phyloP scores from a whole-genome alignment of 306 rosid genomes.

The Hippophae tibetana region DNA sequence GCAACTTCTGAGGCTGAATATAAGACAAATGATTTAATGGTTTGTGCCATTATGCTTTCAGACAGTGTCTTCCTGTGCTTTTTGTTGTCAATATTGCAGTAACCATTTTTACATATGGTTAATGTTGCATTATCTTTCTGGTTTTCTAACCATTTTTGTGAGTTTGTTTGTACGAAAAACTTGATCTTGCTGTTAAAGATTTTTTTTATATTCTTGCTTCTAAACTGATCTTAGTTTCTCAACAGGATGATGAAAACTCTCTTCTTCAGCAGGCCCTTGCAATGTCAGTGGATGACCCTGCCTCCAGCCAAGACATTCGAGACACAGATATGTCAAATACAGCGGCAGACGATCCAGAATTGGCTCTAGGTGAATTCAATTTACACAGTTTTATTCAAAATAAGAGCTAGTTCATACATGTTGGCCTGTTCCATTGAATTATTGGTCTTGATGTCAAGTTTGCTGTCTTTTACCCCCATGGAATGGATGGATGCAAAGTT shows the following conservation, averaged over 20 bases:
- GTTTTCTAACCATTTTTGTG: no score
- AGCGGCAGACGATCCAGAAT: slow-evolving; percentile 59
- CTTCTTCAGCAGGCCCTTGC: slow-evolving; percentile 97
- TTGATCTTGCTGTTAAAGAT: neutral
- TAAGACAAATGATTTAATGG: slow-evolving; percentile 63
- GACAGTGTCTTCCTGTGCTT: neutral
- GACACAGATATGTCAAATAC: slow-evolving; percentile 89
- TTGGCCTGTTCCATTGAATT: no score
- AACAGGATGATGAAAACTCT: slow-evolving; percentile 72
- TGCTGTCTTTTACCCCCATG: no score
- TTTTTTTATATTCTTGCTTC: neutral
- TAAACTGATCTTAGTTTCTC: slow-evolving; percentile 6
- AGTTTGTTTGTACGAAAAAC: neutral
- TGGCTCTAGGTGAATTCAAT: slow-evolving; percentile 71
- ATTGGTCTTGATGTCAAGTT: no score
- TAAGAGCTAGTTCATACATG: no score
- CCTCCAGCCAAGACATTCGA: slow-evolving; percentile 41
- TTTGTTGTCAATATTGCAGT: no score
- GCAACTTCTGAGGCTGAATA: slow-evolving; percentile 56
- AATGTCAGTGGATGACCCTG: slow-evolving; percentile 96
- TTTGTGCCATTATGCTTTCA: slow-evolving; percentile 10
- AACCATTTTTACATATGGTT: no score
- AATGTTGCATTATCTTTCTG: neutral
- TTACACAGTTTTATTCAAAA: no score
- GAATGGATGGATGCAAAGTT: no score